Conservation (phyloP, 257 asterid genomes). For the Echites panduratus region DNA sequence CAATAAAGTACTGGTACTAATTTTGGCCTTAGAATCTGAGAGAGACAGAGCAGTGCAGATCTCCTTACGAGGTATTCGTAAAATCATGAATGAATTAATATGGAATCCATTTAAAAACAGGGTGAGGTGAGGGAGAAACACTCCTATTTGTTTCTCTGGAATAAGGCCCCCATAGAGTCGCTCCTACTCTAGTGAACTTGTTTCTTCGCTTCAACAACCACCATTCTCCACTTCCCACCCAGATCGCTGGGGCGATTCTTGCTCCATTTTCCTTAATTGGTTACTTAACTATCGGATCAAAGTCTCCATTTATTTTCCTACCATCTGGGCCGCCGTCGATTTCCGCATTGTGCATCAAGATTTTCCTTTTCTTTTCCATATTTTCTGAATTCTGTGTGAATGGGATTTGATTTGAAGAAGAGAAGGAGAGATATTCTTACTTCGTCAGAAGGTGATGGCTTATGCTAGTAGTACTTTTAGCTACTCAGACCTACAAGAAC, state of each 20-base stretch:
- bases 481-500: background rate
- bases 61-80: background rate
- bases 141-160: background rate
- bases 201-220: background rate
- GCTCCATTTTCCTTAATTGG: background rate
- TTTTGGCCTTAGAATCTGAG: too few relatives aligned
- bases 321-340: background rate
- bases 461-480: background rate
- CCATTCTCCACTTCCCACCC: background rate
- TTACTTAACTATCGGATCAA: background rate
- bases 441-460: constrained; percentile 1
- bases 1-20: too few relatives aligned
- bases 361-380: background rate
- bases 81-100: background rate
- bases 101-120: background rate
- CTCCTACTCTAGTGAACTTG: background rate
- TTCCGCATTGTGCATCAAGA: background rate
- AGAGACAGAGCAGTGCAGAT: background rate
- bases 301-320: background rate
- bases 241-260: background rate
- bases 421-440: background rate
- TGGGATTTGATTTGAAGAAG: background rate
- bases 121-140: background rate
- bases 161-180: background rate
- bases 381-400: background rate